These are phyloP conservation scores for Aspergillus sp. DNA, from an alignment of 2,329 filamentous ascomycete genomes.

Conservation along the genomic window DNA sequence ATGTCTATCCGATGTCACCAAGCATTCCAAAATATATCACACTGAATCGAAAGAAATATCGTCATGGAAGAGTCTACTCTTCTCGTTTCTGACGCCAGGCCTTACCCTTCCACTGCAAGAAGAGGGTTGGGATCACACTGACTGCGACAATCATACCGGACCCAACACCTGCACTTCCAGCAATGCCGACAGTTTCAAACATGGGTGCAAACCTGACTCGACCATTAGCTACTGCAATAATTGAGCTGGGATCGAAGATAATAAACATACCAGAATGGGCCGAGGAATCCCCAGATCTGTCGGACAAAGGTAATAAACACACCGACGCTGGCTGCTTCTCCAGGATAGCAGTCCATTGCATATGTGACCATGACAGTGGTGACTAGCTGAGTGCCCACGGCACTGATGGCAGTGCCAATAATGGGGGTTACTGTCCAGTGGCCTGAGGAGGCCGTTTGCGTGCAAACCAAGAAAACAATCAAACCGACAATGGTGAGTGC, in stretches of 20 bases:
- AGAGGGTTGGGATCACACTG: slow-evolving; percentile 27
- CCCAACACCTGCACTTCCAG: slow-evolving; percentile 26
- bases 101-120: slow-evolving; percentile 23
- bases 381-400: slow-evolving; percentile 58
- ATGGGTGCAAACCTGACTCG: slow-evolving; percentile 27
- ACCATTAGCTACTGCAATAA: slow-evolving; percentile 9
- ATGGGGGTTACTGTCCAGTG: slow-evolving; percentile 56
- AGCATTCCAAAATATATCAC: no score
- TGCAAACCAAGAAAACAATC: slow-evolving; percentile 54
- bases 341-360: slow-evolving; percentile 54
- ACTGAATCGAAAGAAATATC: no score
- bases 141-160: slow-evolving; percentile 24
- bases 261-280: slow-evolving; percentile 32
- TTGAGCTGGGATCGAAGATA: neutral
- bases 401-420: slow-evolving; percentile 50
- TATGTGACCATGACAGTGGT: slow-evolving; percentile 60
- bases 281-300: slow-evolving; percentile 34
- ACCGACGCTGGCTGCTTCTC: slow-evolving; percentile 54
- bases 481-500: slow-evolving; percentile 50
- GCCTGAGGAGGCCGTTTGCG: slow-evolving; percentile 39
- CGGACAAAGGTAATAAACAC: slow-evolving; percentile 58
- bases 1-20: no score
- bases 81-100: slow-evolving; percentile 14
- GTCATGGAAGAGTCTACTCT: neutral
- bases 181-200: slow-evolving; percentile 30